Percentiles rank a stretch among this genome's conserved stretches.
phyloP scores from a whole-genome alignment of 176 grass and related monocot genomes.

The Cenchrus americanus region DNA sequence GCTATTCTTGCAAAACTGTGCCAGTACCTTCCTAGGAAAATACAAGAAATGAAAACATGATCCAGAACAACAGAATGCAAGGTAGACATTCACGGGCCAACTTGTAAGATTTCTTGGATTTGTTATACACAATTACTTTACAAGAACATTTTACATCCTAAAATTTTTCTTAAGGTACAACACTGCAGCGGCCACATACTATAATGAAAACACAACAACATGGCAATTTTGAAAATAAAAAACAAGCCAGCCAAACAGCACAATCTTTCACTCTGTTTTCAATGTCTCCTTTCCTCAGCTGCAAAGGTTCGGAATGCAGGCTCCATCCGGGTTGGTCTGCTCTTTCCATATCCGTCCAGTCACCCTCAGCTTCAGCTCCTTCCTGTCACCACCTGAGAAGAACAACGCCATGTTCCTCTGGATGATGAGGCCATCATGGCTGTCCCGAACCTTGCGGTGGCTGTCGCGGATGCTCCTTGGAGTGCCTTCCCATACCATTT shows the following conservation, averaged over 20 bases:
- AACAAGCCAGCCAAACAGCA: constrained; percentile 51
- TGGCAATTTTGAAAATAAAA: constrained; percentile 45
- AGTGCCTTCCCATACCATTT: constrained; percentile 88
- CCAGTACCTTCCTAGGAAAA: neutral
- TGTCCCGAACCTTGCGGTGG: constrained; percentile 83
- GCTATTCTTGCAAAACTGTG: neutral
- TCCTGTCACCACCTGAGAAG: constrained; percentile 75
- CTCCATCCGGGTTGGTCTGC: constrained; percentile 63
- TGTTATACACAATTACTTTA: constrained; percentile 61
- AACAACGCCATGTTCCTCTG: constrained; percentile 89
- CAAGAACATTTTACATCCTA: constrained; percentile 54
- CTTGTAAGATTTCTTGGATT: constrained; percentile 41
- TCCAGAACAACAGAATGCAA: neutral
- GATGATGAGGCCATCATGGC: constrained; percentile 87
- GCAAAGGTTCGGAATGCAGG: constrained; percentile 76
- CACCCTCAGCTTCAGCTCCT: constrained; percentile 76
- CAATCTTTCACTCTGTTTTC: constrained; percentile 31
- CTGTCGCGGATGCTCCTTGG: constrained; percentile 87
- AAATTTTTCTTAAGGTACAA: constrained; percentile 34
- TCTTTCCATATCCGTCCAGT: constrained; percentile 80
- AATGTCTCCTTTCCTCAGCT: constrained; percentile 49
- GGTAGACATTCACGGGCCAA: constrained; percentile 37
- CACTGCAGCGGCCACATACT: constrained; percentile 37
- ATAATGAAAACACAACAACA: constrained; percentile 38
- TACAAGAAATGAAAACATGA: neutral